Evolutionary conservation across 2,329 filamentous ascomycete species (phyloP).

Genomic region (Pyrenophora seminiperda): DNA sequence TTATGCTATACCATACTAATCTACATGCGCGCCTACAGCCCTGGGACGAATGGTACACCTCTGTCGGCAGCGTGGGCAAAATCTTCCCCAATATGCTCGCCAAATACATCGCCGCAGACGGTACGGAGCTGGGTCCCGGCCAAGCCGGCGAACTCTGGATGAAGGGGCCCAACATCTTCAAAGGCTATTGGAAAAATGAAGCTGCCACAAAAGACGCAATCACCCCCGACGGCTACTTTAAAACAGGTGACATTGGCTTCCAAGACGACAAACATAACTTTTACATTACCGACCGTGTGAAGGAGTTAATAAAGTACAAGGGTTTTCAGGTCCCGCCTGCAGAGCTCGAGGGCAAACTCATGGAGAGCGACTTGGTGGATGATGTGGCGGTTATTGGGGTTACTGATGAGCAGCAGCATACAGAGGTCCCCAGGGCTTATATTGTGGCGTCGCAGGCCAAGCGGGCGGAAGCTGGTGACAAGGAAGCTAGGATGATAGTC

Average conservation of each 20-base stretch:
- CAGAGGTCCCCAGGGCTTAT: slow-evolving; percentile 38
- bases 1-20: too few relatives aligned
- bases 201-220: slow-evolving; percentile 72
- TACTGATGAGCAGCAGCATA: slow-evolving; percentile 33
- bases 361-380: slow-evolving; percentile 30
- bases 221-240: slow-evolving; percentile 68
- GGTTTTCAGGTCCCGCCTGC: slow-evolving; percentile 40
- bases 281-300: slow-evolving; percentile 40
- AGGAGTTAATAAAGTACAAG: slow-evolving; percentile 43
- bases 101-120: slow-evolving; percentile 70
- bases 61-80: slow-evolving; percentile 74
- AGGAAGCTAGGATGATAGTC: slow-evolving; percentile 20
- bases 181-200: slow-evolving; percentile 75
- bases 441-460: slow-evolving; percentile 27
- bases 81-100: slow-evolving; percentile 78
- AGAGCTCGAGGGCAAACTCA: slow-evolving; percentile 36
- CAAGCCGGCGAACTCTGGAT: slow-evolving; percentile 66
- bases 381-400: slow-evolving; percentile 38
- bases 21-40: slow-evolving; percentile 15
- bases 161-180: slow-evolving; percentile 78
- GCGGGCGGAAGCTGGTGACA: slow-evolving; percentile 12
- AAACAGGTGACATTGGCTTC: slow-evolving; percentile 39
- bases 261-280: slow-evolving; percentile 34
- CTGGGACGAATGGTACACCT: slow-evolving; percentile 33
- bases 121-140: slow-evolving; percentile 64